Evolutionary conservation across 1,139 yeast species (phyloP), one percentile per base, ranked within the genome.

Genomic region (Kurtzmaniella quercitrusa): DNA sequence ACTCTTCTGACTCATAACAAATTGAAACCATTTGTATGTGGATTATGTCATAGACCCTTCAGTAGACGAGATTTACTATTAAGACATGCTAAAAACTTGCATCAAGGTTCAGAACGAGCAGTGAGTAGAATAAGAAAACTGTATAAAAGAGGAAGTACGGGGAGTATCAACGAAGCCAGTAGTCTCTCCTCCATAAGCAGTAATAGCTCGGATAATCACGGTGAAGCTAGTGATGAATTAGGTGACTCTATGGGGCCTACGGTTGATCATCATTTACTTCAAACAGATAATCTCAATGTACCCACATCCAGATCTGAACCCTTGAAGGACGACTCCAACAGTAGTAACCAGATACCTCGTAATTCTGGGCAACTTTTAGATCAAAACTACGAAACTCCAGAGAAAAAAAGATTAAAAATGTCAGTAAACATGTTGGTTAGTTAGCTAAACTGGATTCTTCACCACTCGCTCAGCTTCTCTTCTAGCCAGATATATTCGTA

Each of bases 381-480:
- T 8, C 40, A 50, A 18, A 54, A 52, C 16, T 59, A 54, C 43
- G 68, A 62, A 18, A 55, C 65, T 40, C 62, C 65, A 2, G 68
- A 64, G 41, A 58, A 60, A 49, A 68, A 67, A 44, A 54, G 72
- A 44, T 50, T 67, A 53, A 72, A 72, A 52, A 70, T 73, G 69
- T 62, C 72, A 11, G 77, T 73, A n/a, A 65, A 70, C 48, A 72
- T 70, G 75, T 54, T 73, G 45, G 73, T 73, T 16, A 72, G 76
- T 46, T 69, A 47, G 23, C 7, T 8, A 21, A 21, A 21, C n/a
- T n/a, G n/a, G n/a, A n/a, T n/a, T n/a, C n/a, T n/a, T n/a, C n/a
- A n/a, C n/a, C n/a, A n/a, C n/a, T n/a, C n/a, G n/a, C n/a, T n/a
- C n/a, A n/a, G n/a, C n/a, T n/a, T n/a, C n/a, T n/a, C n/a, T n/a